A percentile compares a stretch with the other conserved stretches of the same genome.
phyloP scores from a whole-genome alignment of 2,329 filamentous ascomycete genomes.

The Chaetomiaceae sp. region DNA sequence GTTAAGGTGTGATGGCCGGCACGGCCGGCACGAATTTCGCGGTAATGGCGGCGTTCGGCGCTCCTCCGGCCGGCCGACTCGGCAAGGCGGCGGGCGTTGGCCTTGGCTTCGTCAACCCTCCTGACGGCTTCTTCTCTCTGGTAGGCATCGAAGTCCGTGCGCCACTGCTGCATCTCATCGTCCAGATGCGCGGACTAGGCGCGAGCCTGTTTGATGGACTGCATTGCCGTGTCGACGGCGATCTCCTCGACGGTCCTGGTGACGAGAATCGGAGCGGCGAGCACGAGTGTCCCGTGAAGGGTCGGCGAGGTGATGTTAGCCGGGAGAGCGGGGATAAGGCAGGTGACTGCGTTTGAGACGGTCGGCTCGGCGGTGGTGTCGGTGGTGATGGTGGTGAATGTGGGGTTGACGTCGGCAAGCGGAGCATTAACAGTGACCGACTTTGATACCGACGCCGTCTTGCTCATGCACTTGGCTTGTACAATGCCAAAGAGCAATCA shows the following conservation, averaged over 20 bases:
- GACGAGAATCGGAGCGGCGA: not conserved
- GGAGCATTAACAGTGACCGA: not conserved
- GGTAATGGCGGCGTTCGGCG: too few species aligned
- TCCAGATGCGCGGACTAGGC: not conserved
- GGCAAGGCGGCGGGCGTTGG: too few species aligned
- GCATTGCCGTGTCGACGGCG: not conserved
- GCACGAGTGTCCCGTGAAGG: not conserved
- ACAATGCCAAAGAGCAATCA: too few species aligned
- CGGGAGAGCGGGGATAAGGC: not conserved
- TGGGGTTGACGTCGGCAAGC: not conserved
- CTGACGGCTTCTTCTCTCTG: not conserved
- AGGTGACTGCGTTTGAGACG: not conserved
- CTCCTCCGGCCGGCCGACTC: too few species aligned
- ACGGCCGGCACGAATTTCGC: not conserved
- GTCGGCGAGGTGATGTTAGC: conserved; percentile 1
- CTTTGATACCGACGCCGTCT: not conserved
- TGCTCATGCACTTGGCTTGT: not conserved
- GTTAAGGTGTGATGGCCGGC: not conserved
- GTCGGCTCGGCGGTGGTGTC: not conserved
- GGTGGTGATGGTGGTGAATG: not conserved
- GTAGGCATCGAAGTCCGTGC: not conserved
- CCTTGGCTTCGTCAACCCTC: too few species aligned
- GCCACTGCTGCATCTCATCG: not conserved
- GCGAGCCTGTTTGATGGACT: not conserved
- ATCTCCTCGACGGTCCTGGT: not conserved